phyloP scores from a whole-genome alignment of 2,329 filamentous ascomycete species.

The Xylariales sp. region DNA sequence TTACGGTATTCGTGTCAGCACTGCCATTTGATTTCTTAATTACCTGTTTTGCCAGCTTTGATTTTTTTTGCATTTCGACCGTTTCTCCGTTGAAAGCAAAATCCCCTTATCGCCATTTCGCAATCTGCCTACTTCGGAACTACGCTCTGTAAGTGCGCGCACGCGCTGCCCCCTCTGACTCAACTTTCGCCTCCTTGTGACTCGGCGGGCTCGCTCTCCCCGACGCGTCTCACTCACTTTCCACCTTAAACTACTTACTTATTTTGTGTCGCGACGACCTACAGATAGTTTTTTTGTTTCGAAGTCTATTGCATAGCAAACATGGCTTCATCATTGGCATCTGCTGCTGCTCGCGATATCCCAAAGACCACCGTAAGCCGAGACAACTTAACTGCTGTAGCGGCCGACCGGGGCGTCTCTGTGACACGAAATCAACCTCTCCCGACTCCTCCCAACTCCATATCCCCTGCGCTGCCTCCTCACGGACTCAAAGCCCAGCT shows the following conservation, averaged over 20 bases:
- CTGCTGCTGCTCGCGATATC: constrained; percentile 65
- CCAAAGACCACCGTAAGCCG: constrained; percentile 54
- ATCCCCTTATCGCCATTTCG: constrained; percentile 17
- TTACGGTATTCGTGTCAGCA: constrained; percentile 55
- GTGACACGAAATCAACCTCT: constrained; percentile 62
- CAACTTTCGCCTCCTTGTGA: constrained; percentile 5
- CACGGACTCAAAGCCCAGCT: constrained; percentile 71
- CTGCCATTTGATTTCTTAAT: constrained; percentile 36
- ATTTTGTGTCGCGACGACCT: constrained; percentile 22
- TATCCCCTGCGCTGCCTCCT: constrained; percentile 81
- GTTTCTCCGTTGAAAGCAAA: constrained; percentile 24
- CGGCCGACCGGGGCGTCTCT: constrained; percentile 56
- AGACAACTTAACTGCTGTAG: constrained; percentile 72
- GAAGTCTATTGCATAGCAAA: constrained; percentile 45
- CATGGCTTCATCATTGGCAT: constrained; percentile 63
- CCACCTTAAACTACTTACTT: constrained; percentile 16
- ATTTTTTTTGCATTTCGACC: too few relatives aligned
- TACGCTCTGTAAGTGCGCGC: constrained; percentile 12
- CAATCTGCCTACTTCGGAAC: constrained; percentile 28
- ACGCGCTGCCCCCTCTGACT: constrained; percentile 8
- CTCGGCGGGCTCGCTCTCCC: constrained; percentile 3
- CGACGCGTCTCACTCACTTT: constrained; percentile 15
- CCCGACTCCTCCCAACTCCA: constrained; percentile 91
- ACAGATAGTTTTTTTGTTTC: constrained; percentile 40
- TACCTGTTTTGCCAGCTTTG: too few relatives aligned